phyloP scores from a whole-genome alignment of 768 basidiomycete species.

The Phylloporus sp. region DNA sequence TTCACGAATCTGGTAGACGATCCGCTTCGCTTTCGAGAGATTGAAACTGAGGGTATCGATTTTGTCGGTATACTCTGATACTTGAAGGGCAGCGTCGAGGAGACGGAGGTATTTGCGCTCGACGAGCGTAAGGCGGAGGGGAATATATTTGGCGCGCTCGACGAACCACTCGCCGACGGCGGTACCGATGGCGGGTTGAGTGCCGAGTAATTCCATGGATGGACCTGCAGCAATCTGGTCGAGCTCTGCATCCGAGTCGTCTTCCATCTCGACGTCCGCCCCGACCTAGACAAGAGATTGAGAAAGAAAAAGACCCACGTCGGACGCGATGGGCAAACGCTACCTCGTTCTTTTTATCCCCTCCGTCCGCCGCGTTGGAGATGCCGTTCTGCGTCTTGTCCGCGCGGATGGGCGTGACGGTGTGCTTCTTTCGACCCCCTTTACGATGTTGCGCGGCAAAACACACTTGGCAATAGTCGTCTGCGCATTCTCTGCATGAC shows the following conservation, averaged over 20 bases:
- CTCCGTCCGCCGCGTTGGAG: constrained; percentile 1
- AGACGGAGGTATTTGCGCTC: constrained; percentile 85
- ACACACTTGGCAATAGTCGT: constrained; percentile 80
- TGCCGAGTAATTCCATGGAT: constrained; percentile 37
- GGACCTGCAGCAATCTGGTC: constrained; percentile 32
- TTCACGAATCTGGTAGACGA: constrained; percentile 82
- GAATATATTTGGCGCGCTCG: constrained; percentile 76
- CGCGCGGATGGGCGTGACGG: constrained; percentile 41
- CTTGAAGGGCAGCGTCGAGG: constrained; percentile 77
- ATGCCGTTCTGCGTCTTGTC: constrained; percentile 15
- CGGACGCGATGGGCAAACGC: background rate
- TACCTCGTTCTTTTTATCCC: constrained; percentile 21
- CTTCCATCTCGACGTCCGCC: constrained; percentile 34
- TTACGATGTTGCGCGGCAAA: constrained; percentile 82
- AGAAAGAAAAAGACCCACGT: background rate
- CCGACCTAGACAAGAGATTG: constrained; percentile 21
- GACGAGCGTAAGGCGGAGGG: constrained; percentile 63
- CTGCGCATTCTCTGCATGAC: constrained; percentile 64
- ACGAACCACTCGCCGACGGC: constrained; percentile 82
- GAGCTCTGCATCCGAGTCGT: constrained; percentile 34
- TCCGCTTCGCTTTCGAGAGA: constrained; percentile 78
- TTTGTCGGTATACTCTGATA: constrained; percentile 88
- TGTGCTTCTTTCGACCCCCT: constrained; percentile 66
- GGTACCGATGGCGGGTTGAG: constrained; percentile 55
- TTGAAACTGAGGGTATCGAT: constrained; percentile 79